Percentiles rank a stretch among this genome's conserved stretches.
Conservation (phyloP, 768 basidiomycete species). For the Suillus americanus region DNA sequence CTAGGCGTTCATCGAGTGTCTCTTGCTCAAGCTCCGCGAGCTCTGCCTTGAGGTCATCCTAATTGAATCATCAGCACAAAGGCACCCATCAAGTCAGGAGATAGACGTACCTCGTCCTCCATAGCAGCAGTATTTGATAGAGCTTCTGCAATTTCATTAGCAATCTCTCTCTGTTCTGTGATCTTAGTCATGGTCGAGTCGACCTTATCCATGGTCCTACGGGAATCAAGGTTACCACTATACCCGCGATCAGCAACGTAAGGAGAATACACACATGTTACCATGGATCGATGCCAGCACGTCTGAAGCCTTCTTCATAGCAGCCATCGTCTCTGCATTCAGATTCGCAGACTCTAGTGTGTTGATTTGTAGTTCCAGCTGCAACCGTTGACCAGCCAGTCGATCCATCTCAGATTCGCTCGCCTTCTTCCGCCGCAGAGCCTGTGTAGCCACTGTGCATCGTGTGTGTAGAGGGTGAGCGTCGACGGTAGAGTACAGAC, state of each 20-base stretch:
- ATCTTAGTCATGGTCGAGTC: slow-evolving; percentile 87
- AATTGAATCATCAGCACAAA: slow-evolving; percentile 9
- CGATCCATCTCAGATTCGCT: slow-evolving; percentile 85
- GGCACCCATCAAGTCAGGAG: slow-evolving; percentile 2
- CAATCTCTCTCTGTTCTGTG: slow-evolving; percentile 87
- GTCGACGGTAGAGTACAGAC: slow-evolving; percentile 32
- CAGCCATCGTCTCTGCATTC: slow-evolving; percentile 95
- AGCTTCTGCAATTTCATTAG: slow-evolving; percentile 88
- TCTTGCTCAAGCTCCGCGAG: slow-evolving; percentile 89
- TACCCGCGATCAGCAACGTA: neutral
- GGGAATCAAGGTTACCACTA: neutral
- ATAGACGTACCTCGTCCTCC: slow-evolving; percentile 70
- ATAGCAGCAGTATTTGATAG: slow-evolving; percentile 61
- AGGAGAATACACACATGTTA: slow-evolving; percentile 64
- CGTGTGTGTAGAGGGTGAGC: slow-evolving; percentile 8
- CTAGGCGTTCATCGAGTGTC: slow-evolving; percentile 79
- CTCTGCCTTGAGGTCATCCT: slow-evolving; percentile 81
- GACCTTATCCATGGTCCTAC: slow-evolving; percentile 83
- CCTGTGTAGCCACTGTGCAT: slow-evolving; percentile 75
- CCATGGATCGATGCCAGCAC: slow-evolving; percentile 90
- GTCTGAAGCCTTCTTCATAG: slow-evolving; percentile 93
- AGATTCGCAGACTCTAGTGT: slow-evolving; percentile 97
- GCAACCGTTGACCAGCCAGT: slow-evolving; percentile 80
- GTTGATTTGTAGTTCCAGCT: slow-evolving; percentile 95
- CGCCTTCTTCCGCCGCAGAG: slow-evolving; percentile 91